A percentile compares a stretch with the other conserved stretches of the same genome.
phyloP scores from a whole-genome alignment of 768 basidiomycete genomes.

The Auricularia auricula-judae region DNA sequence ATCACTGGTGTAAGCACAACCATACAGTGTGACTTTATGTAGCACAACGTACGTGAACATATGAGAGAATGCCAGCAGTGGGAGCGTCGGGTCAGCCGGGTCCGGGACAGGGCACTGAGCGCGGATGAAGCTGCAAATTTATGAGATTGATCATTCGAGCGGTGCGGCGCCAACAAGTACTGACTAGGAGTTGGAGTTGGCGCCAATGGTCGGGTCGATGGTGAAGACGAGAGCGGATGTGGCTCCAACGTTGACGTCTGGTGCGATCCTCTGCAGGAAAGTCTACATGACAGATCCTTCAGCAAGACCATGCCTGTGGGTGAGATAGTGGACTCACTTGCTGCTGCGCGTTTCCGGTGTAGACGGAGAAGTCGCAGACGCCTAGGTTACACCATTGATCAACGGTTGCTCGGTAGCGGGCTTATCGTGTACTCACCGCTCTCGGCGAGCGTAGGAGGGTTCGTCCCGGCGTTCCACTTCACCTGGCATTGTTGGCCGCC shows the following conservation, averaged over 20 bases:
- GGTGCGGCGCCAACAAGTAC: not conserved
- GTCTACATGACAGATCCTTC: not conserved
- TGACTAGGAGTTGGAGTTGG: not conserved
- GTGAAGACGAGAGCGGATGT: constrained; percentile 1
- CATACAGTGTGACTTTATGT: not conserved
- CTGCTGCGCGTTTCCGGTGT: constrained; percentile 3
- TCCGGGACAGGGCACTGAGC: not conserved
- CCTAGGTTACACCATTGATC: not conserved
- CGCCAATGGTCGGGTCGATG: constrained; percentile 4
- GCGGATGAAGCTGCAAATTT: not conserved
- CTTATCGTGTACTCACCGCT: not conserved
- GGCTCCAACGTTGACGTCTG: constrained; percentile 1
- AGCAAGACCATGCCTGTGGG: not conserved
- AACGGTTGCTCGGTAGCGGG: not conserved
- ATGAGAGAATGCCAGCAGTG: not conserved
- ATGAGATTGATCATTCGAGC: not conserved
- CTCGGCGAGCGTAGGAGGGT: not conserved
- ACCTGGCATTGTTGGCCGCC: not conserved
- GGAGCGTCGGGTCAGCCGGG: not conserved
- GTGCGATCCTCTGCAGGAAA: constrained; percentile 1
- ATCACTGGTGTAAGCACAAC: not conserved
- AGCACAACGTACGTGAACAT: not conserved
- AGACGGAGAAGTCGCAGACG: not conserved
- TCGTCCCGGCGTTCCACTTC: constrained; percentile 1
- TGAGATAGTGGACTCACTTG: not conserved